Conservation (phyloP, 2,329 filamentous ascomycete species). For the Zasmidium citrigriseum region DNA sequence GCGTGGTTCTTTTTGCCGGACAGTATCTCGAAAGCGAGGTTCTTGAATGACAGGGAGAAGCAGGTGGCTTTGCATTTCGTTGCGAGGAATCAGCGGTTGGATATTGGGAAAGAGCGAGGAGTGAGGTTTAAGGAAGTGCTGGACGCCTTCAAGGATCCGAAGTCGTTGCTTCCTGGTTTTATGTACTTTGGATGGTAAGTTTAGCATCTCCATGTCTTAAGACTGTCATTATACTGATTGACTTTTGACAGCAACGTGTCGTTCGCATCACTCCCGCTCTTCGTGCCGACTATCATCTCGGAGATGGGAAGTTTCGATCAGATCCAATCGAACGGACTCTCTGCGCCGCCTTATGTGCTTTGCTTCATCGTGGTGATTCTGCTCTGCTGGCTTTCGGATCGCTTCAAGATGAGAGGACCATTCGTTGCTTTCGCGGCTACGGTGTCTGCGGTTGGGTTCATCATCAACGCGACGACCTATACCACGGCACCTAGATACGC, state of each 20-base stretch:
- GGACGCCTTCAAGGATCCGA: conserved; percentile 24
- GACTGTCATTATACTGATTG: not conserved
- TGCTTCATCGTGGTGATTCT: conserved; percentile 43
- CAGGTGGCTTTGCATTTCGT: conserved; percentile 38
- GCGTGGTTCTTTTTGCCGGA: conserved; percentile 54
- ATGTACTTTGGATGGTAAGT: conserved; percentile 27
- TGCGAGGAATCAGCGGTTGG: conserved; percentile 19
- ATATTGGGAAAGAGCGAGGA: conserved; percentile 21
- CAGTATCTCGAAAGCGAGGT: conserved; percentile 46
- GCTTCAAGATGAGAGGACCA: conserved; percentile 40
- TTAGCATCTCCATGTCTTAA: not conserved
- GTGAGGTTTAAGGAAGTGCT: conserved; percentile 21
- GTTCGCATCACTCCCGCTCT: conserved; percentile 55
- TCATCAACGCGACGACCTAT: conserved; percentile 41
- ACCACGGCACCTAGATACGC: conserved; percentile 38
- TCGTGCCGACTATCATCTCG: conserved; percentile 65
- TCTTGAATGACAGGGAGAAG: conserved; percentile 45
- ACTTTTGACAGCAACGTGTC: conserved; percentile 54
- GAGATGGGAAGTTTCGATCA: conserved; percentile 58
- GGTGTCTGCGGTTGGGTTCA: conserved; percentile 42
- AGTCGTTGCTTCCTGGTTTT: conserved; percentile 19
- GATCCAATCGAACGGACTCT: conserved; percentile 40
- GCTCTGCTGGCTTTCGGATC: conserved; percentile 40
- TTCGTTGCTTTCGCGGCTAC: conserved; percentile 40
- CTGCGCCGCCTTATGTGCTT: conserved; percentile 44